Base-by-base conservation (phyloP, 225 moss, liverwort and hornwort genomes). In the Asterella californica region DNA sequence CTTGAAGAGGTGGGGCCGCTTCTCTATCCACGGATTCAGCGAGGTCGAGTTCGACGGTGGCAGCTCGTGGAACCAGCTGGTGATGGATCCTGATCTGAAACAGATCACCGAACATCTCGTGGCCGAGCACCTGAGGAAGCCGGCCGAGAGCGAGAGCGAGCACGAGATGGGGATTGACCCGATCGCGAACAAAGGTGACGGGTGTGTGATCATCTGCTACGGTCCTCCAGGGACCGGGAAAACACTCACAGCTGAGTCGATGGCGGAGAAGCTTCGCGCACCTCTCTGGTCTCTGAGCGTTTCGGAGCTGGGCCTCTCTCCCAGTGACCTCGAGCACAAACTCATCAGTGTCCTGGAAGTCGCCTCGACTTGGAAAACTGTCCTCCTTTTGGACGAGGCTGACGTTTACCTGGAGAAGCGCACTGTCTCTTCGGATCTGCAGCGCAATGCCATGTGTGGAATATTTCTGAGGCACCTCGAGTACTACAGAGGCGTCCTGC, bases 191-290 rank as follows among this genome's bases (percentile, higher is more conserved):
- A 91, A 92, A 78, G 92, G 92, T 0, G 68, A 82, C 6, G 91
- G 92, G 4, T 89, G 89, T 59, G 77, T 87, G 18, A 66, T 90
- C 15, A 71, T 91, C 63, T 77, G 89, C 54, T 77, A 90, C 33
- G 92, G 90, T 24, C 75, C 87, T 49, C 84, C 90, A 0, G 89
- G 92, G 18, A 88, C 90, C 0, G 90, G 91, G 0, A 90, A 91
- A 70, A 90, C 90, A 5, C 78, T 91, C 24, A 90, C 91, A 0
- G 90, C 90, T 8, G 91, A 92, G 42, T 85, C 90, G 0, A 32
- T 92, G 18, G 89, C 89, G n/a, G 91, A 92, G 62, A 89, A 71
- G 50, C 0, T 86, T 1, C 54, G 79, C n/a, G 84, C 88, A 17
- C 91, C 86, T 1, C 48, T 90, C 0, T 89, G 90, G 91, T 83